Base-by-base conservation (phyloP, 768 basidiomycete genomes). In the Xerocomus potaroensis region DNA sequence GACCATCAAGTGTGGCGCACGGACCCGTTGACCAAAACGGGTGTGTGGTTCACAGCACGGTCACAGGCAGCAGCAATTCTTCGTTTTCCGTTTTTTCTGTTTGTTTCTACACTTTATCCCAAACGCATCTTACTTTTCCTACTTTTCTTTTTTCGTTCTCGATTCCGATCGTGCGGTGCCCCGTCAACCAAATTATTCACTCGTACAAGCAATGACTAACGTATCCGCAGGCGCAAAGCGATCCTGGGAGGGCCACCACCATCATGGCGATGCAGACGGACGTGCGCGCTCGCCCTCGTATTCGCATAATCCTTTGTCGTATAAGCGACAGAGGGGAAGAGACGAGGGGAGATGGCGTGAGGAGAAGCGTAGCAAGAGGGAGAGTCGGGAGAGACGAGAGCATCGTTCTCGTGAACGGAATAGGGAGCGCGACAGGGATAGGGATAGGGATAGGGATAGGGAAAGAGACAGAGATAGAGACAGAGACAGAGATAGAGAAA, bases 191-290 rank as follows among this genome's bases (percentile, higher is more conserved):
- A 77, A 69, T 75, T 58, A 48, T 53, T 50, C 45, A 36, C 54
- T 47, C 54, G 57, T 63, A 42, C 59, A 45, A 53, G 60, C 78
- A 52, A 77, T 88, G 84, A 81, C 87, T 88, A 86, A 90, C 79
- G 69, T 80, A 64, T 73, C 82, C 74, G 76, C 87, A 88, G 87
- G 87, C 75, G 73, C 76, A 66, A 89, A 89, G 83, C 84, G 87
- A 68, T 70, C 82, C 54, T 80, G 80, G 81, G 84, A 87, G 60
- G 26, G 26, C 26, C 82, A 77, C 73, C 61, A 68, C 46, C 60
- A 68, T 48, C 60, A 59, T 59, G 73, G 55, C 55, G 67, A 69
- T n/a, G n/a, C n/a, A 49, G 68, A 71, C 30, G 59, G 47, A 26
- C 59, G 37, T 11, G n/a, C 39, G 3, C 55, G 49, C 23, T 54